Evolutionary conservation across 2,329 filamentous ascomycete species (phyloP).

Genomic region (Salinomyces thailandicus): DNA sequence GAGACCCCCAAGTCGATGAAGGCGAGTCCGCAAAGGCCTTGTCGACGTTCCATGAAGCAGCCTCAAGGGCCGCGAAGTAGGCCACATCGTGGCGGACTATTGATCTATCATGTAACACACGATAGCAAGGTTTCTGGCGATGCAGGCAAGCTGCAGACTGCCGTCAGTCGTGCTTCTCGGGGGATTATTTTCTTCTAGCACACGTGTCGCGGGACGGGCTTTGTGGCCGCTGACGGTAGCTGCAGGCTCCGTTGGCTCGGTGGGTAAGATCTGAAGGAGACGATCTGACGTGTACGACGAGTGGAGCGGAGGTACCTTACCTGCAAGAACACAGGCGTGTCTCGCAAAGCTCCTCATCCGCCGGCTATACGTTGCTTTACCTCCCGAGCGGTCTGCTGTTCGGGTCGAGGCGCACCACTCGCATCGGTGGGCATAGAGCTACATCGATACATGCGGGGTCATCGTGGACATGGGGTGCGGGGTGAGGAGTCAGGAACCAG

Average conservation of each 20-base stretch:
- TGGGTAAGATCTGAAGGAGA: background rate
- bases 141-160: background rate
- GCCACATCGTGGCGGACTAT: conserved; percentile 20
- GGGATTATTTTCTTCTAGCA: too few relatives aligned
- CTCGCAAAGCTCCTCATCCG: too few relatives aligned
- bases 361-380: too few relatives aligned
- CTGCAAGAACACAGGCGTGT: too few relatives aligned
- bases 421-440: too few relatives aligned
- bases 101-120: conserved; percentile 5
- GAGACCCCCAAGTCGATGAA: conserved; percentile 4
- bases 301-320: too few relatives aligned
- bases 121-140: background rate
- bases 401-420: too few relatives aligned
- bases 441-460: too few relatives aligned
- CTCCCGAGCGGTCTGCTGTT: too few relatives aligned
- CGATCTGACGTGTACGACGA: background rate
- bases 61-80: conserved; percentile 19
- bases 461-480: too few relatives aligned
- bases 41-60: conserved; percentile 9
- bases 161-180: too few relatives aligned
- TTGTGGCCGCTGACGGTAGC: background rate
- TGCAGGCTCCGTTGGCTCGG: background rate
- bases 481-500: too few relatives aligned
- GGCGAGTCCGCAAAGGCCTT: conserved; percentile 5
- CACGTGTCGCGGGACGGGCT: background rate